These are phyloP conservation scores for Boletus nobilissimus DNA, from an alignment of 1,284 basidiomycete species.

Conservation along the genomic window DNA sequence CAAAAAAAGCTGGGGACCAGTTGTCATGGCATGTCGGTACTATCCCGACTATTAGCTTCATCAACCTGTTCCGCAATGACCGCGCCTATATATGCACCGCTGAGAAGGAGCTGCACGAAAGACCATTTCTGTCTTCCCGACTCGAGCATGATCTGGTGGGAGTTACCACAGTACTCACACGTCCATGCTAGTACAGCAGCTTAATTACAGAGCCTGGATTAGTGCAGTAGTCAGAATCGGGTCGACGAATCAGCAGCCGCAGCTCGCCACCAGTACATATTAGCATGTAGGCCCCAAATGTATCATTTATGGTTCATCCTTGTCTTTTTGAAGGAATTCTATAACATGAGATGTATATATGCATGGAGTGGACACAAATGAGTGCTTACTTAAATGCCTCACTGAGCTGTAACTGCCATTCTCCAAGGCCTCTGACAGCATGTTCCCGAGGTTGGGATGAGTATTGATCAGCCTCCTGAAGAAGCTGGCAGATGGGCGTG, in stretches of 20 bases:
- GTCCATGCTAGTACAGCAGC: not conserved
- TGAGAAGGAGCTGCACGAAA: not conserved
- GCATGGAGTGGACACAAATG: not conserved
- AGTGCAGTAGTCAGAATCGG: not conserved
- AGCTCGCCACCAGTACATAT: not conserved
- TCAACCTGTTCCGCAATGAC: not conserved
- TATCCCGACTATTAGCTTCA: not conserved
- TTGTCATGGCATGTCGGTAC: not conserved
- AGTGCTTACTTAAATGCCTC: not conserved
- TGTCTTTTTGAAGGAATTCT: not conserved
- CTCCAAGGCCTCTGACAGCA: not conserved
- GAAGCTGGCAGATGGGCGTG: not conserved
- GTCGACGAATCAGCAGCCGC: not conserved
- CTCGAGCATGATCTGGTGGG: not conserved
- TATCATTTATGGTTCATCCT: not conserved
- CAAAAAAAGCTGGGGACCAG: not conserved
- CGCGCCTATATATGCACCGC: not conserved
- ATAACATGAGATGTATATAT: not conserved
- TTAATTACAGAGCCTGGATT: not conserved
- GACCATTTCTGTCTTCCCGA: slow-evolving; percentile 3
- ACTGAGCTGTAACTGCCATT: not conserved
- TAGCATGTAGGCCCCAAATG: not conserved
- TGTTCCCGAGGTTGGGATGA: not conserved
- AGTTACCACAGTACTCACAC: not conserved
- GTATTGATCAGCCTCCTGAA: not conserved